Percentiles rank a stretch among this genome's conserved stretches.
These are phyloP conservation scores for Apophysomyces elegans DNA, from an alignment of 371 early-diverging fungal species.

Conservation along the genomic window DNA sequence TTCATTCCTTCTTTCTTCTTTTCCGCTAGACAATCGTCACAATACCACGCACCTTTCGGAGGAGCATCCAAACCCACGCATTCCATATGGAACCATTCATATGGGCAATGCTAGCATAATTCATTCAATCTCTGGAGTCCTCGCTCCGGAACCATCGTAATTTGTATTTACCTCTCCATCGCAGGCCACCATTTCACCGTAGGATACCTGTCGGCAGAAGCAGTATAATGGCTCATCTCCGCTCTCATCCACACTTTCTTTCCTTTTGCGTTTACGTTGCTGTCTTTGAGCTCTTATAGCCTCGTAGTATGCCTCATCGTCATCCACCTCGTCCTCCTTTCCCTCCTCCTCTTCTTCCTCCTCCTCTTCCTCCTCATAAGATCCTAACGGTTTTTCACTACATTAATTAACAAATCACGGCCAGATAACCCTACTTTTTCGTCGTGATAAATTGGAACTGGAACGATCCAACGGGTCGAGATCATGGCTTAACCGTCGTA, in stretches of 20 bases:
- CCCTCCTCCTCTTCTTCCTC: slow-evolving; percentile 20
- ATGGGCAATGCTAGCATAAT: slow-evolving; percentile 52
- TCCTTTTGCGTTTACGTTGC: slow-evolving; percentile 34
- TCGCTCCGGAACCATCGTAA: background rate
- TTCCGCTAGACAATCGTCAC: slow-evolving; percentile 71
- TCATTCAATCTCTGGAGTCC: too few relatives aligned
- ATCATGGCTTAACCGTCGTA: slow-evolving; percentile 35
- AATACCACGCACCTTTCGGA: slow-evolving; percentile 93
- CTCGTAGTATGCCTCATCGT: slow-evolving; percentile 20
- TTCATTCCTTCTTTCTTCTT: slow-evolving; percentile 42
- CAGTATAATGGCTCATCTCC: slow-evolving; percentile 90
- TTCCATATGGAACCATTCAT: slow-evolving; percentile 95
- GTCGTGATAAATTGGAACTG: slow-evolving; percentile 21
- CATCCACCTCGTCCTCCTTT: slow-evolving; percentile 14
- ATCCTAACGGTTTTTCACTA: background rate
- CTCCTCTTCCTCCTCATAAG: slow-evolving; percentile 27
- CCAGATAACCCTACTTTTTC: slow-evolving; percentile 17
- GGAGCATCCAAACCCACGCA: slow-evolving; percentile 87
- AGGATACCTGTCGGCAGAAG: slow-evolving; percentile 94
- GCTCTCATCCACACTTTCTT: slow-evolving; percentile 37
- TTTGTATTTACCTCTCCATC: slow-evolving; percentile 80
- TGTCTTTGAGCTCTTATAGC: slow-evolving; percentile 32
- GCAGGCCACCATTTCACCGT: slow-evolving; percentile 97
- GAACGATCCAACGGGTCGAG: slow-evolving; percentile 39
- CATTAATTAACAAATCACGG: too few relatives aligned